A percentile compares a stretch with the other conserved stretches of the same genome.
Conservation (phyloP, 208 protist genomes). For the Trypanosoma platydactyli region DNA sequence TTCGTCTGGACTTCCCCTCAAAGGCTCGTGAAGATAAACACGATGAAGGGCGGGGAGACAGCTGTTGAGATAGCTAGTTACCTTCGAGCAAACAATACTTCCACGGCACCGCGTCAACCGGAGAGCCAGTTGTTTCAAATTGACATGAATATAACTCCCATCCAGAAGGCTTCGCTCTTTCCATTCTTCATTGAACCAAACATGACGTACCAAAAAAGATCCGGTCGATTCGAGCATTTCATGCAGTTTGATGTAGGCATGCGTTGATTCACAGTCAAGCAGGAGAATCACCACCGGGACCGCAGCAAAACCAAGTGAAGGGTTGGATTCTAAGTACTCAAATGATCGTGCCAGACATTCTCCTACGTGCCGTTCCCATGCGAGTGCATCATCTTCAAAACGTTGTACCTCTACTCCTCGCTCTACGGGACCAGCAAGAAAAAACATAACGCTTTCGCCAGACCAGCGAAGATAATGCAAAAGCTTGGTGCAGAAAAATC, state of each 20-base stretch:
- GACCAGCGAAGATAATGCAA: constrained; percentile 65
- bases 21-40: constrained; percentile 51
- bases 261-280: constrained; percentile 46
- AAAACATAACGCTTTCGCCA: constrained; percentile 63
- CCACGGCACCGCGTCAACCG: constrained; percentile 46
- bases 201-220: constrained; percentile 47
- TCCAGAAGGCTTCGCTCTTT: constrained; percentile 8
- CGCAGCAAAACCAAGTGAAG: constrained; percentile 48
- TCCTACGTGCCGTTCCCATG: constrained; percentile 39
- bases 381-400: constrained; percentile 34
- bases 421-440: constrained; percentile 35
- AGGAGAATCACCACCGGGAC: constrained; percentile 58
- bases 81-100: constrained; percentile 65
- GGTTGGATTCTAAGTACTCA: constrained; percentile 53
- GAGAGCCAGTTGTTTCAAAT: constrained; percentile 39
- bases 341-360: constrained; percentile 34
- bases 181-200: constrained; percentile 69
- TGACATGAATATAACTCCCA: constrained; percentile 55
- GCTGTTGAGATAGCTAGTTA: constrained; percentile 60
- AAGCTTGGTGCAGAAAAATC: constrained; percentile 67
- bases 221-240: constrained; percentile 36
- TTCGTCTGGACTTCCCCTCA: constrained; percentile 38
- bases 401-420: constrained; percentile 33
- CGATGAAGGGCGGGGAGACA: constrained; percentile 49
- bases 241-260: constrained; percentile 37